Evolutionary conservation across 106 monocot genomes (phyloP).

Genomic region (Hemerocallis citrina): DNA sequence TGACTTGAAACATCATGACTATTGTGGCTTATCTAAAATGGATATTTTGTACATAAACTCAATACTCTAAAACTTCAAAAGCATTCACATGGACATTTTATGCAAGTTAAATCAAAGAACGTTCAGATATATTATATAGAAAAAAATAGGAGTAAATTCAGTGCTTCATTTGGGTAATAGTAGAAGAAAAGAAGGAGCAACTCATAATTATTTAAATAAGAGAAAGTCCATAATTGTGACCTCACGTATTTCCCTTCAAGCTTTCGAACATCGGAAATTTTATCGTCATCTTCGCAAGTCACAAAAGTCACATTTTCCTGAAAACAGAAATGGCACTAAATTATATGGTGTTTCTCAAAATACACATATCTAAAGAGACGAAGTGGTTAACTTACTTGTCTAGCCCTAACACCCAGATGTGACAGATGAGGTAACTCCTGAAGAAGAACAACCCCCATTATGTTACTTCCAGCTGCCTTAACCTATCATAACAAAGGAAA

Average conservation of each 20-base stretch:
- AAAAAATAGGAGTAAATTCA: not conserved
- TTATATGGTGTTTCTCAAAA: not conserved
- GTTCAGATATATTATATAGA: no score
- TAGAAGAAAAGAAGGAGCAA: not conserved
- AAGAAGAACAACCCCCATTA: conserved; percentile 64
- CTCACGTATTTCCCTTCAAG: conserved; percentile 78
- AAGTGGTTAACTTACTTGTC: conserved; percentile 48
- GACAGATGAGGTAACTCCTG: conserved; percentile 96
- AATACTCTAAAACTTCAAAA: no score
- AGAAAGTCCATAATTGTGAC: conserved; percentile 14
- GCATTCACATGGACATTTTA: no score
- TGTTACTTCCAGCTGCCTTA: conserved; percentile 80
- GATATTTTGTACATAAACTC: no score
- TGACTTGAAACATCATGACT: no score
- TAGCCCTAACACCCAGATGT: conserved; percentile 96
- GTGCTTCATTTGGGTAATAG: not conserved
- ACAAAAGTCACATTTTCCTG: conserved; percentile 91
- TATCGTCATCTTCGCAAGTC: conserved; percentile 86
- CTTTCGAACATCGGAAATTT: conserved; percentile 32
- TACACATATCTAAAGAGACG: not conserved
- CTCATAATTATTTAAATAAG: not conserved
- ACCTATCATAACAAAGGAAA: conserved; percentile 42
- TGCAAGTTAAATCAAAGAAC: no score
- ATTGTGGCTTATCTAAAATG: no score
- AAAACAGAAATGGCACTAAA: conserved; percentile 6